Percentiles rank a stretch among this genome's conserved stretches.
Conservation (phyloP, 257 asterid genomes). For the Leonotis leonurus region DNA sequence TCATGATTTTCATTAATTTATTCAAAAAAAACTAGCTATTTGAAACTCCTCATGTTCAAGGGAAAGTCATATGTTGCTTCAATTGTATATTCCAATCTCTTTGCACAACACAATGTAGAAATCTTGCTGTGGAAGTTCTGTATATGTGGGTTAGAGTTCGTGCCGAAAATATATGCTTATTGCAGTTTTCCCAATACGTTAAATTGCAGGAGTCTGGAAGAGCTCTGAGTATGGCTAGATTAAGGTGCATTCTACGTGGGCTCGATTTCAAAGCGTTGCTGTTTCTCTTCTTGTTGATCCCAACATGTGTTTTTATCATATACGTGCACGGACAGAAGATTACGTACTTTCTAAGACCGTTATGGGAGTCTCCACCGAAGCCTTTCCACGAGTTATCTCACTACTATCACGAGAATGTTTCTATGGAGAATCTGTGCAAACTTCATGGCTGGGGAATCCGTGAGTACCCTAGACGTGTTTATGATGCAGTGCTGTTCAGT, state of each 20-base stretch:
- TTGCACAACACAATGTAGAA: neutral
- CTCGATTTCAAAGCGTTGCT: conserved; percentile 53
- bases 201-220: conserved; percentile 43
- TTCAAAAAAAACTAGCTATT: neutral
- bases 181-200: conserved; percentile 1
- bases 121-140: neutral
- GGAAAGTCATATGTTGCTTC: neutral
- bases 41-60: neutral
- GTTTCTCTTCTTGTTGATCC: conserved; percentile 49
- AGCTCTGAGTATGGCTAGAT: conserved; percentile 41
- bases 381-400: conserved; percentile 71
- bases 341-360: conserved; percentile 72
- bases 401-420: conserved; percentile 65
- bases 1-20: neutral
- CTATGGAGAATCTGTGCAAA: conserved; percentile 73
- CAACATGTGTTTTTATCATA: conserved; percentile 36
- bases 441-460: conserved; percentile 87
- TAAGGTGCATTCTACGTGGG: conserved; percentile 59
- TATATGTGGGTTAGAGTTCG: neutral
- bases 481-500: conserved; percentile 79
- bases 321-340: conserved; percentile 77
- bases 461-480: conserved; percentile 71
- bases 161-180: neutral
- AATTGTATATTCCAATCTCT: neutral
- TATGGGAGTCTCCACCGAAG: conserved; percentile 84